Percentiles rank a stretch among this genome's conserved stretches.
Evolutionary conservation across 1,139 yeast species (phyloP).

Genomic region (Candida glucosophila): DNA sequence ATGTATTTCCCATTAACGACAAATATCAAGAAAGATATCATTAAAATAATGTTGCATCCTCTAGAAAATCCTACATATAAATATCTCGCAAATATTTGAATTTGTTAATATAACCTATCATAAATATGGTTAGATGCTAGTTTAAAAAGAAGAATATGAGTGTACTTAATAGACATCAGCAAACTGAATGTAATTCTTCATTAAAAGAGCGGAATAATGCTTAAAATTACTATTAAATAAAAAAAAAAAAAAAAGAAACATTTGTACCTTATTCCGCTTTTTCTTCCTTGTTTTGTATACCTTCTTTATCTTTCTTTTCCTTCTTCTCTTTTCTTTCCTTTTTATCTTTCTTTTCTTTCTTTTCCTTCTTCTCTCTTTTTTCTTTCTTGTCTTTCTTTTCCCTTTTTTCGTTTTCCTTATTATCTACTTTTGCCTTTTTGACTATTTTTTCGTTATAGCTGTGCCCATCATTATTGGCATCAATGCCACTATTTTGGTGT

Average conservation of each 20-base stretch:
- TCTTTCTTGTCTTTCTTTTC: conserved; percentile 11
- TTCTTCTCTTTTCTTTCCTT: conserved; percentile 17
- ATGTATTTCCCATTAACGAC: conserved; percentile 10
- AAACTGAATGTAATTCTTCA: no score
- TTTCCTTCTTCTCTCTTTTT: conserved; percentile 11
- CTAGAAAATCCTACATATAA: no score
- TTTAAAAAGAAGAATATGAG: no score
- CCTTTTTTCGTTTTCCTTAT: conserved; percentile 7
- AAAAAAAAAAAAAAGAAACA: no score
- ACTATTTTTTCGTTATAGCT: conserved; percentile 12
- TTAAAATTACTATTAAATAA: no score
- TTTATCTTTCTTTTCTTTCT: conserved; percentile 13
- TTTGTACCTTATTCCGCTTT: conserved; percentile 14
- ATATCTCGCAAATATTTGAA: no score
- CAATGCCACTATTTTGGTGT: conserved; percentile 7
- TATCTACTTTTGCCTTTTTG: conserved; percentile 16
- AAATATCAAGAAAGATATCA: background rate
- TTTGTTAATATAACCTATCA: no score
- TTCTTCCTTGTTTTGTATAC: conserved; percentile 11
- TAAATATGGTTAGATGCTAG: no score
- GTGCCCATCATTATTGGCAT: conserved; percentile 13
- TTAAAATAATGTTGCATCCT: conserved; percentile 12
- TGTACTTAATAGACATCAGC: no score
- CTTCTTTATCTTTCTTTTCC: conserved; percentile 6
- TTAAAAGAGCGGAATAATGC: no score